Conservation (phyloP, 208 protist genomes). For the Spongospora subterranea region DNA sequence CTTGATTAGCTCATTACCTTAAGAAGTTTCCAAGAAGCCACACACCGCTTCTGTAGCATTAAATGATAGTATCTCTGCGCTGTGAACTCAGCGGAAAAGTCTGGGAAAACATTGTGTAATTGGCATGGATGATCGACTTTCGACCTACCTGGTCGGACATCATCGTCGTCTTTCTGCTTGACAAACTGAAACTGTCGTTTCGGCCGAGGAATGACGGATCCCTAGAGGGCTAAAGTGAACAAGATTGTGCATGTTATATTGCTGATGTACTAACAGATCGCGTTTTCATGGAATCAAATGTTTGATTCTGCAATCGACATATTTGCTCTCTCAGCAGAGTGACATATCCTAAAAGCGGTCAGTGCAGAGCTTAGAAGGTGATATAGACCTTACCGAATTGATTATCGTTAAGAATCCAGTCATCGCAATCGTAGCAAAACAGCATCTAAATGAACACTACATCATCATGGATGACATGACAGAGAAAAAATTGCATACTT, state of each 20-base stretch:
- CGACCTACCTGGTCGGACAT: background rate
- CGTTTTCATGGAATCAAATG: background rate
- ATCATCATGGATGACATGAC: background rate
- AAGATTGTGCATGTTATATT: background rate
- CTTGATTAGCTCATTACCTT: too few relatives aligned
- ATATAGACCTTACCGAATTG: background rate
- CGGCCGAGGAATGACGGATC: conserved; percentile 1
- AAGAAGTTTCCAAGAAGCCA: background rate
- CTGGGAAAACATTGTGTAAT: background rate
- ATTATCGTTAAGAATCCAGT: conserved; percentile 12
- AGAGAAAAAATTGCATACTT: background rate
- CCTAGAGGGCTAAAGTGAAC: background rate
- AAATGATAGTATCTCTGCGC: background rate
- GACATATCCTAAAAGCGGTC: background rate
- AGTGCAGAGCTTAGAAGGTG: background rate
- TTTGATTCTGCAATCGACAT: conserved; percentile 23
- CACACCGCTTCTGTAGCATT: background rate
- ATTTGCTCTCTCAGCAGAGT: conserved; percentile 1
- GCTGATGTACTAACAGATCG: background rate
- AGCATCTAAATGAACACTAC: background rate
- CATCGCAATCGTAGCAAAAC: conserved; percentile 50
- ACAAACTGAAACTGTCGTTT: background rate
- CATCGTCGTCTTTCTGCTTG: background rate
- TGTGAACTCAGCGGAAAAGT: conserved; percentile 7
- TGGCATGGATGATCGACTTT: background rate